Evolutionary conservation across 306 rosid genomes (phyloP), one percentile per base, ranked within the genome.

Genomic region (Malus fusca): DNA sequence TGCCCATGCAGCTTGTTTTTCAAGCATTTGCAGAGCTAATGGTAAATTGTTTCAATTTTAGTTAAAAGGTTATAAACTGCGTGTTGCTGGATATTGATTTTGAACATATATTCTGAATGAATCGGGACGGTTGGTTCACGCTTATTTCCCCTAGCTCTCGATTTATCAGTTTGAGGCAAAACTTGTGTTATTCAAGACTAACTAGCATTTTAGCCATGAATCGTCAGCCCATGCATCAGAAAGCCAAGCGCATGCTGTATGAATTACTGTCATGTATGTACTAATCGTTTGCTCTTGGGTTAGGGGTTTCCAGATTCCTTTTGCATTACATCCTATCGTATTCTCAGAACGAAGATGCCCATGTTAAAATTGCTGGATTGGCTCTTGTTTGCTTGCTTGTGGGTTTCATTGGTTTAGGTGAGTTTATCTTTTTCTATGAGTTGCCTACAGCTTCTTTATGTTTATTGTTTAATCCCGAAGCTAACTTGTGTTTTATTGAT

Each of bases 381-480:
- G 79, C 85, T 72, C 78, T 96, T 71, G 90, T 74, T 79, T 83
- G 84, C 78, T 72, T 92, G 86, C 69, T 96, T 46, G 98, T 96
- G 73, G 69, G 85, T 72, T 91, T 96, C 80, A 83, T 89, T 84
- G 97, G 96, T 81, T 83, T 89, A 28, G 99, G 99, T 96, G 84
- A 75, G 90, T 79, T 43, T 66, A 65, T 63, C 78, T 56, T 65
- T 62, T 37, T 8, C 46, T 63, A 65, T 30, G 31, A 46, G 62
- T 72, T 63, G 21, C 67, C n/a, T 11, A 69, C 52, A 46, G 51
- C 61, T 78, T 68, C 73, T 56, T 70, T 62, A 66, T 77, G 48
- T 85, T 81, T 74, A 14, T 31, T 28, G 44, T 69, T 66, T 71
- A 42, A 44, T 70, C 31, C 66, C 72, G 69, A 83, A 69, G 55